Percentiles rank a stretch among this genome's conserved stretches.
Conservation (phyloP, 2,329 filamentous ascomycete species). For the Dactylellina sp. region DNA sequence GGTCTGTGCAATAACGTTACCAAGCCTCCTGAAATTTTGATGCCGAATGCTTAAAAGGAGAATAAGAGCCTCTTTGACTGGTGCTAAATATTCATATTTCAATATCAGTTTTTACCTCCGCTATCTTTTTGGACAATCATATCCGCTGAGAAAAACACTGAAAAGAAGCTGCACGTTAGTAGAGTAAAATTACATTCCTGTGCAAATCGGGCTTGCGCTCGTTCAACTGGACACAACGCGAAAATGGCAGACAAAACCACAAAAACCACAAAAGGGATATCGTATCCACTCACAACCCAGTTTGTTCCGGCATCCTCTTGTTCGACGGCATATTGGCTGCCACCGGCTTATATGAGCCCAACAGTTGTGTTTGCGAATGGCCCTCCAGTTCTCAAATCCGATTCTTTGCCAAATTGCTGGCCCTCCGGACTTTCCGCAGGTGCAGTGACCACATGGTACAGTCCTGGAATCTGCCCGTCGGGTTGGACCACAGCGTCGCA, state of each 20-base stretch:
- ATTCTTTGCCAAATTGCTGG: conserved; percentile 27
- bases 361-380: conserved; percentile 23
- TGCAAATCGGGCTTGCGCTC: too few relatives aligned
- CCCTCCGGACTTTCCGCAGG: conserved; percentile 13
- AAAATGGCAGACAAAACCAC: conserved; percentile 23
- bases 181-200: too few relatives aligned
- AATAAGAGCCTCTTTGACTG: neutral
- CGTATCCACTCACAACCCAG: conserved; percentile 47
- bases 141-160: too few relatives aligned
- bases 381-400: neutral
- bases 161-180: too few relatives aligned
- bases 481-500: conserved; percentile 32
- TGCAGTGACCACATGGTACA: conserved; percentile 23
- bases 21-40: conserved; percentile 44
- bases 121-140: too few relatives aligned
- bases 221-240: conserved; percentile 1
- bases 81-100: too few relatives aligned
- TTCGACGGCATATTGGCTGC: conserved; percentile 21
- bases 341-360: conserved; percentile 2
- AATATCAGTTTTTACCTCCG: too few relatives aligned
- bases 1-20: conserved; percentile 48
- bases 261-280: conserved; percentile 25
- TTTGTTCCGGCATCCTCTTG: conserved; percentile 36
- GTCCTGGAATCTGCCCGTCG: conserved; percentile 40
- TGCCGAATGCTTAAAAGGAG: conserved; percentile 33